Conservation (phyloP, 106 monocot genomes). For the Acorus gramineus region DNA sequence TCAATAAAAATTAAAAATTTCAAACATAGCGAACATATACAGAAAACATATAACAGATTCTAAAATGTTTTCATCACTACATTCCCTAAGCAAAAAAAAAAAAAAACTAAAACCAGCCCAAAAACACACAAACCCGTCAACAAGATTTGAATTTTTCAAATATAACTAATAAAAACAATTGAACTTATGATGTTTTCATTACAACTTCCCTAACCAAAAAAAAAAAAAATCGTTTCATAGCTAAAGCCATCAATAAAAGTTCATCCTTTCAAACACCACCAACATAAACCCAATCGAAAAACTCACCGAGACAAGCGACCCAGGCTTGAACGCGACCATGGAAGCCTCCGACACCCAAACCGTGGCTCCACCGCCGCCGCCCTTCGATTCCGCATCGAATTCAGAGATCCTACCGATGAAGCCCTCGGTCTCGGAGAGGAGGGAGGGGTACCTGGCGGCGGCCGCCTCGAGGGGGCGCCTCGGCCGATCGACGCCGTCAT, state of each 20-base stretch:
- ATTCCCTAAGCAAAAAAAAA: no score
- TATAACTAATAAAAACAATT: no score
- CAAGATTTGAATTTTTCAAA: no score
- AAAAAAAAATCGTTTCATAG: not conserved
- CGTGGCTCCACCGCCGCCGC: constrained; percentile 24
- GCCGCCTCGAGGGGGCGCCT: constrained; percentile 24
- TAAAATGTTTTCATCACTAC: no score
- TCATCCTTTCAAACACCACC: not conserved
- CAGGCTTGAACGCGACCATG: constrained; percentile 42
- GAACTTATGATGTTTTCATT: no score
- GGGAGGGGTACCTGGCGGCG: constrained; percentile 28
- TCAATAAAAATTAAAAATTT: no score
- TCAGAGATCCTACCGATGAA: constrained; percentile 36
- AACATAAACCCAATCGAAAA: not conserved
- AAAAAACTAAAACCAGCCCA: no score
- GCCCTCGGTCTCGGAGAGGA: constrained; percentile 32
- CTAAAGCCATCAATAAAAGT: not conserved
- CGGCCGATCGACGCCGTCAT: constrained; percentile 7
- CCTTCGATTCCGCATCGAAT: constrained; percentile 13
- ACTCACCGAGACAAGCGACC: constrained; percentile 56
- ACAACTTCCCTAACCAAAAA: no score
- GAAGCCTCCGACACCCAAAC: constrained; percentile 65
- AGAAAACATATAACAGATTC: no score
- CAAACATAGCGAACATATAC: no score
- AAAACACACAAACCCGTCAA: no score